These are phyloP conservation scores for Saksenaea vasiformis DNA, from an alignment of 371 early-diverging fungal species.

Conservation along the genomic window DNA sequence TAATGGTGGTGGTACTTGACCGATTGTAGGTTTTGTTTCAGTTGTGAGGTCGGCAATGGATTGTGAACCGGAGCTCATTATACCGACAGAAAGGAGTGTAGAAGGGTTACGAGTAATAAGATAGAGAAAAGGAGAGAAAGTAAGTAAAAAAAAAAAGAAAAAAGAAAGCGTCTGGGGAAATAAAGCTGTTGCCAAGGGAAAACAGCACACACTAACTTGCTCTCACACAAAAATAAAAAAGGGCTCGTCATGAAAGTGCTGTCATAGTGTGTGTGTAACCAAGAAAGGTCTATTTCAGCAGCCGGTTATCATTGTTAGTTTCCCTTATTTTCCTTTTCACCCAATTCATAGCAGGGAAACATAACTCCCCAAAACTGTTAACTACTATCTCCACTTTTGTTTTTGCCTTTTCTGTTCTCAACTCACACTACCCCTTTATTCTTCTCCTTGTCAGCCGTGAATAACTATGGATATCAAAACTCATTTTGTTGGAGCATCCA, in stretches of 20 bases:
- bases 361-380: background rate
- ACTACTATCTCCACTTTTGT: background rate
- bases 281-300: conserved; percentile 2
- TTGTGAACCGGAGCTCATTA: conserved; percentile 53
- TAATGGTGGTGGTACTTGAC: conserved; percentile 67
- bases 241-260: conserved; percentile 17
- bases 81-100: conserved; percentile 6
- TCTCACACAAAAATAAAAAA: conserved; percentile 8
- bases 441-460: background rate
- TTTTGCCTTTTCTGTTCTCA: background rate
- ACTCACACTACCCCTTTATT: background rate
- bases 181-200: conserved; percentile 4
- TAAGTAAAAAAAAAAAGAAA: background rate
- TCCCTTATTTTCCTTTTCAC: background rate
- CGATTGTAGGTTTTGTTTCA: conserved; percentile 64
- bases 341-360: background rate
- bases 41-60: conserved; percentile 77
- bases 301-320: conserved; percentile 3
- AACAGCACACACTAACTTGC: background rate
- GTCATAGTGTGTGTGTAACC: background rate
- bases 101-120: background rate
- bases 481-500: conserved; percentile 12
- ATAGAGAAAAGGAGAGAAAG: background rate
- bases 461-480: background rate
- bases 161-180: background rate